A percentile compares a stretch with the other conserved stretches of the same genome.
Evolutionary conservation across 805 yeast species (phyloP).

Genomic region (Kregervanrija pseudodelftensis): DNA sequence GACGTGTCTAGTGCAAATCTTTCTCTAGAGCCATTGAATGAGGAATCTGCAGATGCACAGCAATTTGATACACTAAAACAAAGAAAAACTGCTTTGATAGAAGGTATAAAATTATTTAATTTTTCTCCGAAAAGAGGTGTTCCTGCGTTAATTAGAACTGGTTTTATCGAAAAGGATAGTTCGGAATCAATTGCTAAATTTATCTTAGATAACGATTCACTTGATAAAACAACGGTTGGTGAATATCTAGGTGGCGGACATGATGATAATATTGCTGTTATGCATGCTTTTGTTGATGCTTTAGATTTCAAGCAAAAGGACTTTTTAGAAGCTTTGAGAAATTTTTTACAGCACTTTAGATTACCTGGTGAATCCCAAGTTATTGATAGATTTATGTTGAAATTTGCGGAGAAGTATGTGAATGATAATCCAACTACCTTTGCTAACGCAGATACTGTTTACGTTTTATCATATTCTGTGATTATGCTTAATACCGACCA

Average conservation of each 20-base stretch:
- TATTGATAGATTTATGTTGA: constrained; percentile 92
- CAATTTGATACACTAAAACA: constrained; percentile 83
- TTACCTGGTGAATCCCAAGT: constrained; percentile 98
- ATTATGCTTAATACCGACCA: constrained; percentile 91
- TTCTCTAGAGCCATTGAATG: constrained; percentile 9
- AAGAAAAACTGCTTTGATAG: constrained; percentile 72
- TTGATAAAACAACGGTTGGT: constrained; percentile 81
- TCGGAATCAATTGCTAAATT: constrained; percentile 72
- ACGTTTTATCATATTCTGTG: constrained; percentile 85
- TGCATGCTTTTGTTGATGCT: constrained; percentile 89
- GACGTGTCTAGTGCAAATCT: constrained; percentile 16
- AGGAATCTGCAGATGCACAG: constrained; percentile 37
- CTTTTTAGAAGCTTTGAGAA: constrained; percentile 82
- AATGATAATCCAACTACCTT: constrained; percentile 85
- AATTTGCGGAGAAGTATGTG: constrained; percentile 88
- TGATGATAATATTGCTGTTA: constrained; percentile 64
- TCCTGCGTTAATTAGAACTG: constrained; percentile 48
- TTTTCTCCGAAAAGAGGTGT: constrained; percentile 81
- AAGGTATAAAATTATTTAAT: constrained; percentile 74
- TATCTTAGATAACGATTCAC: constrained; percentile 56
- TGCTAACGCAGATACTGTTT: constrained; percentile 90
- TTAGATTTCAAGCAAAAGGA: constrained; percentile 66
- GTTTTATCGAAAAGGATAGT: constrained; percentile 52
- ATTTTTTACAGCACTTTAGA: constrained; percentile 79
- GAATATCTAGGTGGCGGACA: constrained; percentile 90